phyloP scores from a whole-genome alignment of 2,329 filamentous ascomycete genomes.

The Aquanectria penicillioides region DNA sequence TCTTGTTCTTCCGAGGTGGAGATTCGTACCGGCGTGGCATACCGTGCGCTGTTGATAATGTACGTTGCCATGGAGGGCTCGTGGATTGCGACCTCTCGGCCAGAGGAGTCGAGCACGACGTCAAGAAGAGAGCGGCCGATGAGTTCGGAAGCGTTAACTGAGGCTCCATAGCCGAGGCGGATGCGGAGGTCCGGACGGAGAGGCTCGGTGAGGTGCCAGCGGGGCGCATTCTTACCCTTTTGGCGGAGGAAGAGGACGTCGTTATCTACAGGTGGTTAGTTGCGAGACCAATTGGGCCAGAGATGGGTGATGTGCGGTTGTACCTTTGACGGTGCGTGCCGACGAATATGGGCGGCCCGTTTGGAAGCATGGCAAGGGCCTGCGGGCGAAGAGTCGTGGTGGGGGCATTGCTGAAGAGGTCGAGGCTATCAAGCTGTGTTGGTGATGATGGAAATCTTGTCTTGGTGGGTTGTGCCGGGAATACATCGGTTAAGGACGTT shows the following conservation, averaged over 20 bases:
- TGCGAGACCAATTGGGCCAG: not conserved
- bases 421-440: conserved; percentile 2
- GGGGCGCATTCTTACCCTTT: conserved; percentile 46
- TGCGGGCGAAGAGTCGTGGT: conserved; percentile 2
- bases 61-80: conserved; percentile 79
- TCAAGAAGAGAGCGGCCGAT: conserved; percentile 72
- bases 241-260: conserved; percentile 54
- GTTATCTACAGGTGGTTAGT: conserved; percentile 44
- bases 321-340: conserved; percentile 42
- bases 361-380: not conserved
- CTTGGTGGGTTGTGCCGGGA: conserved; percentile 35
- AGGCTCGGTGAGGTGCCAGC: conserved; percentile 52
- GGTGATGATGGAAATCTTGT: conserved; percentile 30
- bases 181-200: conserved; percentile 45
- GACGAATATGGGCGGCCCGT: conserved; percentile 39
- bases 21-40: conserved; percentile 72
- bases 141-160: conserved; percentile 63
- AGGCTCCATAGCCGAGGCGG: conserved; percentile 56
- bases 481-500: conserved; percentile 34
- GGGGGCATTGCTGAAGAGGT: conserved; percentile 31
- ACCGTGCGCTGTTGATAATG: conserved; percentile 70
- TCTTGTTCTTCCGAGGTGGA: too few species aligned
- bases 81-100: conserved; percentile 63
- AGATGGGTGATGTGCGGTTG: not conserved
- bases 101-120: conserved; percentile 62